Evolutionary conservation across 805 yeast genomes (phyloP), one percentile per base, ranked within the genome.

Genomic region (Cyberlindnera veronae): DNA sequence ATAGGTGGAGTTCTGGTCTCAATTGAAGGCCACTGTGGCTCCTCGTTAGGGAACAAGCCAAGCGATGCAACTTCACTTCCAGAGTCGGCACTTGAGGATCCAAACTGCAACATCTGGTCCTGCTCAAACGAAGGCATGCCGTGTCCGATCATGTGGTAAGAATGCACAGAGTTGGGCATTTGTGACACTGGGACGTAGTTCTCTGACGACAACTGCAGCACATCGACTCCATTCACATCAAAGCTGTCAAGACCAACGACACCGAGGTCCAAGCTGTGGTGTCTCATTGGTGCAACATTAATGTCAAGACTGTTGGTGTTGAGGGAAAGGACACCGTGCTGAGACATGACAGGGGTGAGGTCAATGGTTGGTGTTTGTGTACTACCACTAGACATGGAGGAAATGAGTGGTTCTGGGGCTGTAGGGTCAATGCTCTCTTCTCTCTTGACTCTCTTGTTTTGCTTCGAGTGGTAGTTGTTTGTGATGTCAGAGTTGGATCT

Each of bases 201-300:
- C n/a, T 44, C 51, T 12, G 54, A 49, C 2, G 48, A 29, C 6
- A 52, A 21, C n/a, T 40, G 36, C 13, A 27, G 28, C 10, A 27
- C 18, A 7, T 41, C 21, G 12, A 24, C 35, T 5, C 31, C 8
- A 24, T 33, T 44, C 33, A 49, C 34, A 15, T 51, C 53, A 5
- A 48, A 24, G 21, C 38, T 34, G 14, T 49, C 53, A n/a, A 50
- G 34, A 2, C 39, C 42, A 32, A 45, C 32, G 13, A 41, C 16
- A 6, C 54, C 48, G 19, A 55, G 30, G 18, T 55, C 60, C 10
- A 55, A 23, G 20, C 55, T 52, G 31, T 55, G 58, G 20, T 52
- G 58, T 49, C 60, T 55, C 39, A 48, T 28, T 22, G 55, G 50
- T 0, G 50, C 42, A 20, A 42, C 28, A 16, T 53, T 53, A 32